Base-by-base conservation (phyloP, 306 rosid species). In the Inga leiocalycina region DNA sequence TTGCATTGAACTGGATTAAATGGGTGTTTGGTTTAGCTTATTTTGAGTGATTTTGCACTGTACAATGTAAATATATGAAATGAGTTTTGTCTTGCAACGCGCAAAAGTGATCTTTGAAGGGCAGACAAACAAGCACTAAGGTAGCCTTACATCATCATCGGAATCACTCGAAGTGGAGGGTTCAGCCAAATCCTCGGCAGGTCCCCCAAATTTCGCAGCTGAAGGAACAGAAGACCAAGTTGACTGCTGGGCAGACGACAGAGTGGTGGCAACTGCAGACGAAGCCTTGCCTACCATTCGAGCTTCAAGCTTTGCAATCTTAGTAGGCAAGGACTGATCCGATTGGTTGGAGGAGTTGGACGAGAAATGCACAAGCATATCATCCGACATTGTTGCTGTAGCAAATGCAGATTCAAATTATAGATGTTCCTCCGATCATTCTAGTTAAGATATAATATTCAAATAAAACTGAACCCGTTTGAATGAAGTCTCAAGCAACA, bases 281-380 rank as follows among this genome's bases (percentile, higher is more conserved):
- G 98, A 88, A 75, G 90, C 88, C 85, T 94, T 94, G 35, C 99
- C 97, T 15, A 81, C 89, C 99, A 97, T 91, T 48, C 98, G 99
- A 91, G 99, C 98, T 85, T 97, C 99, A 80, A 97, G 91, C 91
- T 94, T 97, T 64, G 98, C 98, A 85, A 97, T 94, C 89, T 94
- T 94, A 14, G 97, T 90, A 68, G 99, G 99, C 72, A 97, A 80
- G 76, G 99, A 94, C 87, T 97, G 98, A 86, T 97, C 99, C 34
- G 99, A 97, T 86, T 92, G 99, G 89, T 97, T 97, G 11, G 97
- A 97, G 24, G 99, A 97, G 84, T 97, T 97, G 77, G 99, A 97
- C 4, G 98, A 93, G 86, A 97, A 94, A 91, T 97, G 99, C n/a
- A 89, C 59, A 24, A 91, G 93, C 97, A 92, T 85, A 79, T 94